Percentiles rank a stretch among this genome's conserved stretches.
Evolutionary conservation across 768 basidiomycete genomes (phyloP).

Genomic region (Kwoniella dejecticola): DNA sequence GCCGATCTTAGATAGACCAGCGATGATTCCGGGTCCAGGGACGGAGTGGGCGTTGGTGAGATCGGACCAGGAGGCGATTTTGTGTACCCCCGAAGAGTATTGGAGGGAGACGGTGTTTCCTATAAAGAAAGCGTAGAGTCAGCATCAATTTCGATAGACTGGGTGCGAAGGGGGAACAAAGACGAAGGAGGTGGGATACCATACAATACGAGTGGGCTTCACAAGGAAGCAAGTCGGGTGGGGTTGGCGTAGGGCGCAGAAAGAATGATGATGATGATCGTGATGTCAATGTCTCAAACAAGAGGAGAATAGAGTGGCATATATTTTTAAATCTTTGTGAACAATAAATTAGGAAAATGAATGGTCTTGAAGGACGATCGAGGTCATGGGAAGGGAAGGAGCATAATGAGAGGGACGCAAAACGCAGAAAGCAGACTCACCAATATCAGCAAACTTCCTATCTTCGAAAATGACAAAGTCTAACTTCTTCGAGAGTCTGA

Average conservation of each 20-base stretch:
- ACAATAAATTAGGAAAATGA: too few species aligned
- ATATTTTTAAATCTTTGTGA: too few species aligned
- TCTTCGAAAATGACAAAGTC: conserved; percentile 98
- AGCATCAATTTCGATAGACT: not conserved
- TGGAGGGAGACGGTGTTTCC: conserved; percentile 96
- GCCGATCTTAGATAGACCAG: conserved; percentile 85
- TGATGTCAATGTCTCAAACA: too few species aligned
- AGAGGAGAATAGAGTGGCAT: too few species aligned
- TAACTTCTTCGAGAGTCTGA: conserved; percentile 71
- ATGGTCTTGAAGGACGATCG: not conserved
- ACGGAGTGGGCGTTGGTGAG: conserved; percentile 96
- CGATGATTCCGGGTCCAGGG: conserved; percentile 90
- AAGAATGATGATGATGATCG: too few species aligned
- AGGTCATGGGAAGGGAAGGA: too few species aligned
- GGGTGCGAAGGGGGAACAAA: not conserved
- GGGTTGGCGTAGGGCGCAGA: too few species aligned
- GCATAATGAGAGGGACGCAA: too few species aligned
- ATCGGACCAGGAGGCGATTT: conserved; percentile 93
- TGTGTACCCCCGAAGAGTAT: conserved; percentile 88
- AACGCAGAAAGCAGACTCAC: conserved; percentile 62
- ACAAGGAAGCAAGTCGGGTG: too few species aligned
- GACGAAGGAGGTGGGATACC: not conserved
- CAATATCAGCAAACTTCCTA: conserved; percentile 98
- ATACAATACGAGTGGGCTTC: too few species aligned
- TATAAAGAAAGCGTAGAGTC: conserved; percentile 51